phyloP scores from a whole-genome alignment of 2,329 filamentous ascomycete genomes.

The Ceratocystiopsis brevicomis region DNA sequence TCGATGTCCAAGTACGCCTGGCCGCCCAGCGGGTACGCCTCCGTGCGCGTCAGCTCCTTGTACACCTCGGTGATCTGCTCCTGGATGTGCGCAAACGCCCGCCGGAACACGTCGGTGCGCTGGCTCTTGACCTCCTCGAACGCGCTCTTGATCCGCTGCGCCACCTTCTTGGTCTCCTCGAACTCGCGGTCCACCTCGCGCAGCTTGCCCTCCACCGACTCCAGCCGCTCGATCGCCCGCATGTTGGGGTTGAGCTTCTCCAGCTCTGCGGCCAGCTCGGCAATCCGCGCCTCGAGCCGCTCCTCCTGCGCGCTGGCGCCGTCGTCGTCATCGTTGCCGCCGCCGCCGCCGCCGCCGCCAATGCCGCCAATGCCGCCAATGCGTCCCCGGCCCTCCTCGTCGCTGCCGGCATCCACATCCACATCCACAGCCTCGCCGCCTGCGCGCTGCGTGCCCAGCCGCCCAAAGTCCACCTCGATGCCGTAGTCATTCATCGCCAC shows the following conservation, averaged over 20 bases:
- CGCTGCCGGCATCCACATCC: not conserved
- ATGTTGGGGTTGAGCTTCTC: slow-evolving; percentile 95
- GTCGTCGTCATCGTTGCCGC: no score
- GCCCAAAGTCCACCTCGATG: slow-evolving; percentile 72
- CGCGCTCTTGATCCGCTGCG: slow-evolving; percentile 26
- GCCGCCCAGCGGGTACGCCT: slow-evolving; percentile 85
- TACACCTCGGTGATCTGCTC: slow-evolving; percentile 90
- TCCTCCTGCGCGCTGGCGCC: slow-evolving; percentile 40
- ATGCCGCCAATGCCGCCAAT: not conserved
- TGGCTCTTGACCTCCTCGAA: slow-evolving; percentile 69
- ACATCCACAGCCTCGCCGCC: slow-evolving; percentile 21
- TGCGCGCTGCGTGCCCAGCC: slow-evolving; percentile 65
- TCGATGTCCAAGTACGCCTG: slow-evolving; percentile 74
- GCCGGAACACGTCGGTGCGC: slow-evolving; percentile 83
- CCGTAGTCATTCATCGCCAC: slow-evolving; percentile 72
- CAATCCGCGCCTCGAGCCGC: slow-evolving; percentile 58
- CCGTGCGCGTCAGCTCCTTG: slow-evolving; percentile 78
- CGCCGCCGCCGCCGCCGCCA: no score
- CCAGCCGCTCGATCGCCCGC: slow-evolving; percentile 80
- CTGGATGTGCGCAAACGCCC: slow-evolving; percentile 84
- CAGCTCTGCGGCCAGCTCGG: slow-evolving; percentile 54
- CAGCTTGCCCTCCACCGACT: slow-evolving; percentile 66
- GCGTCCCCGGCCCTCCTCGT: no score
- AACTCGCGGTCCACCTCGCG: slow-evolving; percentile 77
- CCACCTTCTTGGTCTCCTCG: slow-evolving; percentile 58